A percentile compares a stretch with the other conserved stretches of the same genome.
Conservation (phyloP, 441 rosid species). For the Gossypium laxum region DNA sequence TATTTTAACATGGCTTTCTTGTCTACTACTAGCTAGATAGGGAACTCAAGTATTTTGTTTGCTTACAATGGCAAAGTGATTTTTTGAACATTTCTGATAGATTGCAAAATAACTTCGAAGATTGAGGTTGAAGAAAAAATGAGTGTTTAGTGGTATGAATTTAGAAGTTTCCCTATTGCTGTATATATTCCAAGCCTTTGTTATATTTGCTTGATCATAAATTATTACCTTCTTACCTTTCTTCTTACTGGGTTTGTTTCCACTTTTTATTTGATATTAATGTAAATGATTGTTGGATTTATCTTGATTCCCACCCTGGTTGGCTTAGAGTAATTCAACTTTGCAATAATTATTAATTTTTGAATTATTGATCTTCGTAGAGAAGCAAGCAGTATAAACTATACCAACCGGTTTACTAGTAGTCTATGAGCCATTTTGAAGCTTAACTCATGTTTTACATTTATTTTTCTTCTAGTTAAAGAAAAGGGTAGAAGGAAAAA, state of each 20-base stretch:
- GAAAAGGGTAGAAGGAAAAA: not conserved
- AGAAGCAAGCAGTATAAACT: not conserved
- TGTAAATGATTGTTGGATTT: not conserved
- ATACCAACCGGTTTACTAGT: not conserved
- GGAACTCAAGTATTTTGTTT: not conserved
- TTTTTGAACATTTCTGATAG: not conserved
- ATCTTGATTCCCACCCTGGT: not conserved
- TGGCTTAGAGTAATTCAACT: not conserved
- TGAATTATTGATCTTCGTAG: not conserved
- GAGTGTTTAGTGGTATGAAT: not conserved
- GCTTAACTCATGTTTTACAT: not conserved
- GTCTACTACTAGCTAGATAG: not conserved
- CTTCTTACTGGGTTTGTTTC: not conserved
- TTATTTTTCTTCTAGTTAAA: not conserved
- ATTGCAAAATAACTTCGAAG: not conserved
- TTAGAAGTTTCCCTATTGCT: not conserved
- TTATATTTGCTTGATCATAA: not conserved
- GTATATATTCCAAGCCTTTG: not conserved
- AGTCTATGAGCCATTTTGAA: not conserved
- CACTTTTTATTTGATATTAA: not conserved
- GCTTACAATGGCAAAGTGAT: not conserved
- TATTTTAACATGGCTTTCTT: not conserved
- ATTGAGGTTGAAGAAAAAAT: not conserved
- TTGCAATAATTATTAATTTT: not conserved
- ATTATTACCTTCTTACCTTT: not conserved